phyloP scores from a whole-genome alignment of 495 filamentous ascomycete species.

The Apodospora peruviana region DNA sequence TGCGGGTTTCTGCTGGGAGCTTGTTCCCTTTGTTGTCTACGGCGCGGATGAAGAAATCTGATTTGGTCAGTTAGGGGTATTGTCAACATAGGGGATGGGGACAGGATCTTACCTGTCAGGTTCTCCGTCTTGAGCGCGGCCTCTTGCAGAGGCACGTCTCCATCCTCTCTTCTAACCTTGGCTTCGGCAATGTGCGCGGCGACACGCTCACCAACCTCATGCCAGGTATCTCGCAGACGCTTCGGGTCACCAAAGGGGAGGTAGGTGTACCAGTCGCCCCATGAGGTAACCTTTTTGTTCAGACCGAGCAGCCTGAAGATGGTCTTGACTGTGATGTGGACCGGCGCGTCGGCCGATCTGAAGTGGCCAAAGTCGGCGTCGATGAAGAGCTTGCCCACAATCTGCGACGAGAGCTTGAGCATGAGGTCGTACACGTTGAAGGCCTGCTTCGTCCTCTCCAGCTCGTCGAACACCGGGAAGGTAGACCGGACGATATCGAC shows the following conservation, averaged over 20 bases:
- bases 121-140: constrained; percentile 40
- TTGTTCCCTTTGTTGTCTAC: constrained; percentile 1
- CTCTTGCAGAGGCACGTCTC: constrained; percentile 45
- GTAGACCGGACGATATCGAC: constrained; percentile 36
- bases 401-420: constrained; percentile 52
- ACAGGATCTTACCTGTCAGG: neutral
- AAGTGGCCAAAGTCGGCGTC: constrained; percentile 52
- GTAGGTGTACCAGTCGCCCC: constrained; percentile 43
- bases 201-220: constrained; percentile 28
- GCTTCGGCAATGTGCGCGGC: constrained; percentile 31
- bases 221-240: constrained; percentile 23
- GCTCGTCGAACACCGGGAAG: constrained; percentile 48
- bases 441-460: constrained; percentile 41
- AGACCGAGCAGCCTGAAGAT: constrained; percentile 40
- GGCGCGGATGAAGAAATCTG: neutral
- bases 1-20: neutral
- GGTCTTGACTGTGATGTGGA: constrained; percentile 34
- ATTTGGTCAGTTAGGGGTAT: neutral
- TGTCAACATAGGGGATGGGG: neutral
- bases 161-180: constrained; percentile 29
- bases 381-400: constrained; percentile 46
- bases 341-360: constrained; percentile 29
- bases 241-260: constrained; percentile 49
- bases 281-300: constrained; percentile 47
- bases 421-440: constrained; percentile 57